Percentiles rank a stretch among this genome's conserved stretches.
phyloP scores from a whole-genome alignment of 306 rosid species.

The Lithocarpus polystachyus region DNA sequence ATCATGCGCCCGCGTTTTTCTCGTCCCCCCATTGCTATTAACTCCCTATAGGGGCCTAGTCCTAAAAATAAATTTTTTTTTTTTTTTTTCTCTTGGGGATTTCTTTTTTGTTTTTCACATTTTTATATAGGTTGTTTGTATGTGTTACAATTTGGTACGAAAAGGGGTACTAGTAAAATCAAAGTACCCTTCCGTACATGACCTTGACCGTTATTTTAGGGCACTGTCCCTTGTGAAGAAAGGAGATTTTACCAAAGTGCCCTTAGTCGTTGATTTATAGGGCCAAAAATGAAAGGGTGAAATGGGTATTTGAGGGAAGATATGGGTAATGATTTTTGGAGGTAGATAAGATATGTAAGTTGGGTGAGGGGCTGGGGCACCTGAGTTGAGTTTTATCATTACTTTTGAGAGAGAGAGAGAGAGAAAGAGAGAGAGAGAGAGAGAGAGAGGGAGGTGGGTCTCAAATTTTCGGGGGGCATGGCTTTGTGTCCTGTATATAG shows the following conservation, averaged over 20 bases:
- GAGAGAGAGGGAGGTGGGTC: too few species aligned
- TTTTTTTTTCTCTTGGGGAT: neutral
- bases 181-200: conserved; percentile 29
- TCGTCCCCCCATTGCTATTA: conserved; percentile 14
- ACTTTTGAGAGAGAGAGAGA: neutral
- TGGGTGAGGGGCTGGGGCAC: conserved; percentile 16
- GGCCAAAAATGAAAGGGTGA: conserved; percentile 4
- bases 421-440: too few species aligned
- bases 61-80: too few species aligned
- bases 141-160: neutral
- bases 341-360: conserved; percentile 40
- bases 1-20: conserved; percentile 45
- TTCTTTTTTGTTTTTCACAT: neutral
- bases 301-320: conserved; percentile 5
- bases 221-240: conserved; percentile 5
- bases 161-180: conserved; percentile 36
- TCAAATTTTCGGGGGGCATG: too few species aligned
- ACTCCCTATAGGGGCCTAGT: too few species aligned
- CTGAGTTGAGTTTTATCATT: conserved; percentile 2
- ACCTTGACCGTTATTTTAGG: conserved; percentile 38
- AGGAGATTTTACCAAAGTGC: neutral
- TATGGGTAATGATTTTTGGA: conserved; percentile 21
- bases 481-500: too few species aligned
- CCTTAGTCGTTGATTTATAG: conserved; percentile 1
- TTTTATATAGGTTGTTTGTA: neutral